Conservation (phyloP, 305 asterid species). For the Solanum aculeatissimum region DNA sequence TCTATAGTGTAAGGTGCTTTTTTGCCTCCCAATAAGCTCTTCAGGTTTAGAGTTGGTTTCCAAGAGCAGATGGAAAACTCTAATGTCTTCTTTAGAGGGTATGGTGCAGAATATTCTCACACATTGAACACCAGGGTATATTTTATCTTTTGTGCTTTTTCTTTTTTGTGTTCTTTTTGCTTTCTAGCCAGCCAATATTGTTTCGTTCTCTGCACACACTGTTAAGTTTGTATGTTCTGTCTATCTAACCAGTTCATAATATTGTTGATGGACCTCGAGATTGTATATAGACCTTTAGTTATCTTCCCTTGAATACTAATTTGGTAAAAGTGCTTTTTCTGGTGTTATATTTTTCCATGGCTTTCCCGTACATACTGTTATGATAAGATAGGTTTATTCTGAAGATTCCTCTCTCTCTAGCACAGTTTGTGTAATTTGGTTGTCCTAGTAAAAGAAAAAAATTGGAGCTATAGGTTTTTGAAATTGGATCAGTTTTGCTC, state of each 20-base stretch:
- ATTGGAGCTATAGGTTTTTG: background rate
- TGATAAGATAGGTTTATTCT: background rate
- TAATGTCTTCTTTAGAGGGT: background rate
- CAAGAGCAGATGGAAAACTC: background rate
- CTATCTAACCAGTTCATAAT: background rate
- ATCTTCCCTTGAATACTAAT: background rate
- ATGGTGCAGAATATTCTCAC: background rate
- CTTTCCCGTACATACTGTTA: background rate
- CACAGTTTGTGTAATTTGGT: background rate
- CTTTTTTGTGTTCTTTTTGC: background rate
- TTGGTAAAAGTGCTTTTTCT: background rate
- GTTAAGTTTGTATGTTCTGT: background rate
- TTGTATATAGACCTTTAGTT: background rate
- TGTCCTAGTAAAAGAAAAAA: background rate
- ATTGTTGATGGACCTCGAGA: background rate
- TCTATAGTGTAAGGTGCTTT: background rate
- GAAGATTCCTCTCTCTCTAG: background rate
- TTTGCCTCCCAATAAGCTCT: background rate
- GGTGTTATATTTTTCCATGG: background rate
- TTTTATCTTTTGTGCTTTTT: background rate
- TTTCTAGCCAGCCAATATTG: background rate
- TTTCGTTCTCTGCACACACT: background rate
- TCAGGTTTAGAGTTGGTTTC: background rate
- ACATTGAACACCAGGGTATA: background rate
- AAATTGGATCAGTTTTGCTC: slow-evolving; percentile 3